phyloP scores from a whole-genome alignment of 2,329 filamentous ascomycete genomes.

The Fulvia fulva region DNA sequence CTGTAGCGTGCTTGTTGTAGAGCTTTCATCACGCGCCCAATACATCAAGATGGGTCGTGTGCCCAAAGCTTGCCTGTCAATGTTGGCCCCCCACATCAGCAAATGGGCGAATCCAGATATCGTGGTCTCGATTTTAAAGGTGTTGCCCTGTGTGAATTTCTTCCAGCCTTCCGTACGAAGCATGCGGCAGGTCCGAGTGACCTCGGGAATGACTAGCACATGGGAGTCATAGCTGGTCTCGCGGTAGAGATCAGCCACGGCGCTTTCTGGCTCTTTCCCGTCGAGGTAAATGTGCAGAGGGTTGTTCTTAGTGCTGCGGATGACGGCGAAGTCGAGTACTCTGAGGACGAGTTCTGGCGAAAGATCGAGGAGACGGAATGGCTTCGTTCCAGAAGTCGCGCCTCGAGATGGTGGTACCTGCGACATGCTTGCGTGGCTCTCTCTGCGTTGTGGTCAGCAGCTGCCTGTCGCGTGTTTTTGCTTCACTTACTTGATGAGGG shows the following conservation, averaged over 20 bases:
- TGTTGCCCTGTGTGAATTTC: constrained; percentile 1
- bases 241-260: background rate
- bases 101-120: too few species aligned
- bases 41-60: too few species aligned
- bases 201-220: constrained; percentile 2
- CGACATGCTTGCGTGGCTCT: background rate
- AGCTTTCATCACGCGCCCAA: too few species aligned
- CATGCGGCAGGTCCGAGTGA: constrained; percentile 3
- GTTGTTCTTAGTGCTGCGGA: constrained; percentile 1
- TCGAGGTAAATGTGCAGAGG: background rate
- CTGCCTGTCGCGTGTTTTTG: background rate
- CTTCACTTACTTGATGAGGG: background rate
- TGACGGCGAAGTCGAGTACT: constrained; percentile 3
- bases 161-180: constrained; percentile 4
- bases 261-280: background rate
- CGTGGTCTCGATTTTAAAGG: background rate
- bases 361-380: constrained; percentile 5
- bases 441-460: background rate
- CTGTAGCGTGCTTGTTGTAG: too few species aligned
- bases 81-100: too few species aligned
- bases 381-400: background rate
- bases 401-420: background rate
- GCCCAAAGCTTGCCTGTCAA: too few species aligned
- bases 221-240: background rate
- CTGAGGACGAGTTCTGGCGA: constrained; percentile 1